phyloP scores from a whole-genome alignment of 2,329 filamentous ascomycete genomes.

The Phialophora chinensis region DNA sequence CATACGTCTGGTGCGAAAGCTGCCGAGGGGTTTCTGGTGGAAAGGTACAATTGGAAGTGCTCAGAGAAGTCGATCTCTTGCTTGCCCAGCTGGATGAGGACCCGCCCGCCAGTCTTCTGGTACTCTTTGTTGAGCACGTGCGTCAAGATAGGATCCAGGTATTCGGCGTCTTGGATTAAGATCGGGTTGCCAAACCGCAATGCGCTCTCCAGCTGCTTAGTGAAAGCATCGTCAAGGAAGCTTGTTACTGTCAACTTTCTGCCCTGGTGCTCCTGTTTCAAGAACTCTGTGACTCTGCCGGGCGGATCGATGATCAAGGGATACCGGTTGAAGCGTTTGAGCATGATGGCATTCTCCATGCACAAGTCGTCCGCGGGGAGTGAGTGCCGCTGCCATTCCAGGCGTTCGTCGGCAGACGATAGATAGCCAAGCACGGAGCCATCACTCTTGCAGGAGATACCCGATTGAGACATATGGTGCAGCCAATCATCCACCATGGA shows the following conservation, averaged over 20 bases:
- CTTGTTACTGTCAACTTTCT: constrained; percentile 94
- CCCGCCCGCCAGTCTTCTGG: constrained; percentile 96
- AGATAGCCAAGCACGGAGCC: constrained; percentile 96
- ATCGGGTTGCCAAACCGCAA: constrained; percentile 98
- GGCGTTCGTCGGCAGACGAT: constrained; percentile 91
- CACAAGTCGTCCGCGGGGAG: constrained; percentile 96
- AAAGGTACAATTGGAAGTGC: constrained; percentile 92
- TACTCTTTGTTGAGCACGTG: constrained; percentile 99
- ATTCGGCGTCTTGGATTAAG: constrained; percentile 96
- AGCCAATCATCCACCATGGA: constrained; percentile 98
- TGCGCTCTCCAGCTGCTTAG: constrained; percentile 96
- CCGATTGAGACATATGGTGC: constrained; percentile 89
- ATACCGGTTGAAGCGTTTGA: constrained; percentile 98
- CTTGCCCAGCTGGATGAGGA: constrained; percentile 96
- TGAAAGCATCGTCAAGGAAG: constrained; percentile 97
- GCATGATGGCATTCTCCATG: constrained; percentile 96
- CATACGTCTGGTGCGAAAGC: constrained; percentile 96
- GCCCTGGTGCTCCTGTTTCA: constrained; percentile 93
- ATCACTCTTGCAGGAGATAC: constrained; percentile 87
- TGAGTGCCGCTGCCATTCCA: constrained; percentile 92
- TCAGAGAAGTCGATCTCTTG: constrained; percentile 99
- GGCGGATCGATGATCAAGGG: constrained; percentile 98
- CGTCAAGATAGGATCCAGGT: constrained; percentile 95
- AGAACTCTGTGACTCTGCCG: constrained; percentile 89
- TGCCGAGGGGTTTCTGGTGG: constrained; percentile 93